Percentiles rank a stretch among this genome's conserved stretches.
These are phyloP conservation scores for Rossbeevera mucosa DNA, from an alignment of 768 basidiomycete species.

Conservation along the genomic window DNA sequence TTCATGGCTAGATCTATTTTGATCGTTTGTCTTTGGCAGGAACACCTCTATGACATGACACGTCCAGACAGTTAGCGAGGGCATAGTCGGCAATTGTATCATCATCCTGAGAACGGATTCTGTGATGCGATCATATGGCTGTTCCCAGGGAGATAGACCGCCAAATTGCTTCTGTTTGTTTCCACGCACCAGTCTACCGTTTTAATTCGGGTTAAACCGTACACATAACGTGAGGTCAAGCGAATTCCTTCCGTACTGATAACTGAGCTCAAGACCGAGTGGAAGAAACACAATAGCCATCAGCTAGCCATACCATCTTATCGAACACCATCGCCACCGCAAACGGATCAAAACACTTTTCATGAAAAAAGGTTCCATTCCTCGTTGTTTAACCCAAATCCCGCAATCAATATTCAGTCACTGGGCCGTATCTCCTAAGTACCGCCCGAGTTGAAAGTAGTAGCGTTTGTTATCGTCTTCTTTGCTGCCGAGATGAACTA, in stretches of 20 bases:
- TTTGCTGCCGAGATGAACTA: conserved; percentile 13
- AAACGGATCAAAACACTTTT: not conserved
- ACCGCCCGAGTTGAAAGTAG: not conserved
- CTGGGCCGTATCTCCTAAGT: not conserved
- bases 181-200: conserved; percentile 8
- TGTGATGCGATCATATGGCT: conserved; percentile 11
- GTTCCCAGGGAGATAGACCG: conserved; percentile 25
- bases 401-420: not conserved
- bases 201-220: not conserved
- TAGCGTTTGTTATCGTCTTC: conserved; percentile 1
- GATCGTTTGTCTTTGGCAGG: not conserved
- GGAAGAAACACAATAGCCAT: not conserved
- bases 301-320: not conserved
- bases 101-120: conserved; percentile 20
- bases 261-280: no score
- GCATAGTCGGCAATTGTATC: conserved; percentile 9
- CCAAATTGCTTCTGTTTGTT: conserved; percentile 4
- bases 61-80: conserved; percentile 6
- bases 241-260: not conserved
- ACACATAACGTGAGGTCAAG: not conserved
- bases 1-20: not conserved
- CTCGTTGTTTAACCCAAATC: not conserved
- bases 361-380: no score
- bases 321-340: not conserved
- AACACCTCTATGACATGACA: not conserved